phyloP scores from a whole-genome alignment of 257 asterid species.

The Fraxinus anomala region DNA sequence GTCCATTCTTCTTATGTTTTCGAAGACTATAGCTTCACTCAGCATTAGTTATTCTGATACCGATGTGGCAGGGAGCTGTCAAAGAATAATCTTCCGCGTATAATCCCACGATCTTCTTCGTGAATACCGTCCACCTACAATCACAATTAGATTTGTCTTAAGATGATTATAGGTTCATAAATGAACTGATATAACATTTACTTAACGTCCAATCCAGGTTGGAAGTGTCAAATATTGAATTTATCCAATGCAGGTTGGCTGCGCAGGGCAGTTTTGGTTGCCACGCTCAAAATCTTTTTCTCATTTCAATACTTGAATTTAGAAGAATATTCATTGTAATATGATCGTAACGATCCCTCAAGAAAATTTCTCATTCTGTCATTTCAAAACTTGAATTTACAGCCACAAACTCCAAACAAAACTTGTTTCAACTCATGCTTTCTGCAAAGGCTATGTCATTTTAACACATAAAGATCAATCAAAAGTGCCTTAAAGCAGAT shows the following conservation, averaged over 20 bases:
- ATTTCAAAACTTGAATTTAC: no score
- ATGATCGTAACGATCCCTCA: no score
- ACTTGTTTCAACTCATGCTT: not conserved
- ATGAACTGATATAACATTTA: not conserved
- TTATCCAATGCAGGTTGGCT: no score
- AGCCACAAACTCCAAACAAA: no score
- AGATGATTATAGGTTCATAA: not conserved
- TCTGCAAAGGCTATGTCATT: not conserved
- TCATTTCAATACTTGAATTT: not conserved
- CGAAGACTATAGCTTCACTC: not conserved
- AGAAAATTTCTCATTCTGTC: no score
- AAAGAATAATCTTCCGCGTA: conserved; percentile 37
- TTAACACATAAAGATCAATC: not conserved
- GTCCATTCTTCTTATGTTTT: not conserved
- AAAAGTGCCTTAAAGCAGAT: conserved; percentile 11
- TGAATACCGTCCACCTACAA: conserved; percentile 56
- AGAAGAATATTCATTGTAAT: not conserved
- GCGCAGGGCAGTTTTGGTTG: not conserved
- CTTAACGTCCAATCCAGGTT: not conserved
- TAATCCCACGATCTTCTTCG: conserved; percentile 40
- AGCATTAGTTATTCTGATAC: conserved; percentile 42
- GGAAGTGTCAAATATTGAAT: not conserved
- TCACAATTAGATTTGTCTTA: not conserved
- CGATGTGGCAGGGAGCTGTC: conserved; percentile 39
- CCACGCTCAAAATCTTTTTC: not conserved